Evolutionary conservation across 441 rosid genomes (phyloP).

Genomic region (Gossypium trilobum): DNA sequence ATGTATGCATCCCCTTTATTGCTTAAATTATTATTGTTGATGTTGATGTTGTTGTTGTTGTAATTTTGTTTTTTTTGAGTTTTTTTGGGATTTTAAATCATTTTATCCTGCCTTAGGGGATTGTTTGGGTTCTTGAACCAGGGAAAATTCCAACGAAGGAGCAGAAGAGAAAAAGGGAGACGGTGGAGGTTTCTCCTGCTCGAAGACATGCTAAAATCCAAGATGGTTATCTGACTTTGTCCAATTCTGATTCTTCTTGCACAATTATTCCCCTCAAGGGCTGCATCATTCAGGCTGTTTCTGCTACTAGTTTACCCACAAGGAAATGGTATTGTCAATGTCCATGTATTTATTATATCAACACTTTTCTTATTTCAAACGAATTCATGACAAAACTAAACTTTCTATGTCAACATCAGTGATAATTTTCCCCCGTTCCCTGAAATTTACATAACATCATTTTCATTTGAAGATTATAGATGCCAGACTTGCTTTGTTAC

Average conservation of each 20-base stretch:
- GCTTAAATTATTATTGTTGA: neutral
- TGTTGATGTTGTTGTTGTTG: neutral
- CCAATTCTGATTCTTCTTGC: conserved; percentile 42
- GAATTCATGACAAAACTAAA: no score
- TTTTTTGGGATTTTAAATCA: neutral
- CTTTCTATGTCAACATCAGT: neutral
- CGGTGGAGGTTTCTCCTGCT: conserved; percentile 55
- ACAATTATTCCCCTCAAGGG: conserved; percentile 37
- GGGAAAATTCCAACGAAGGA: conserved; percentile 49
- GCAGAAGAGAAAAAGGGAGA: conserved; percentile 48
- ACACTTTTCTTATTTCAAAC: neutral
- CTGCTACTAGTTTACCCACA: conserved; percentile 54
- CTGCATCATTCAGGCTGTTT: conserved; percentile 68
- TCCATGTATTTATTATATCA: neutral
- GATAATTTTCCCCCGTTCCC: neutral
- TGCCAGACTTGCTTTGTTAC: neutral
- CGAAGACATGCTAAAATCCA: conserved; percentile 47
- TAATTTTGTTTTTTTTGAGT: neutral
- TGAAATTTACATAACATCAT: neutral
- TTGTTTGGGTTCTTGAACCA: conserved; percentile 67
- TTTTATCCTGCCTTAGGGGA: conserved; percentile 39
- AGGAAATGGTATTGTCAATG: conserved; percentile 59
- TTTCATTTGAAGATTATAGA: neutral
- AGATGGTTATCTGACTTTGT: conserved; percentile 42
- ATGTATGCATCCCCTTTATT: conserved; percentile 15